A percentile compares a stretch with the other conserved stretches of the same genome.
These are phyloP conservation scores for Hortiboletus flavorubellus DNA, from an alignment of 768 basidiomycete species.

Conservation along the genomic window DNA sequence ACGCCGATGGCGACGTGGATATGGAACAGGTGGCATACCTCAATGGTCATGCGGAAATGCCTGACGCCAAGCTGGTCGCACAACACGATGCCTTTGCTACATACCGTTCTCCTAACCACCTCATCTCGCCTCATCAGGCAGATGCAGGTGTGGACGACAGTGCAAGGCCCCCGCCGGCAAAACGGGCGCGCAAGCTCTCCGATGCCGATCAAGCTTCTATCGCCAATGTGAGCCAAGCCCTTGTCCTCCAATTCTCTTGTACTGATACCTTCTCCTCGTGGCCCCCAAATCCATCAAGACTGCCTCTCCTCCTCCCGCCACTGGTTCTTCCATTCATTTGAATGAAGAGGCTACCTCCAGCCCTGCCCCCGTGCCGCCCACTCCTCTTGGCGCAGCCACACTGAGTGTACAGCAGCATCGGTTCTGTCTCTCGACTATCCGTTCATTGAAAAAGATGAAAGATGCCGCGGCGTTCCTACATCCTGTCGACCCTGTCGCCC, in stretches of 20 bases:
- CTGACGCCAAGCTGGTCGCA: slow-evolving; percentile 11
- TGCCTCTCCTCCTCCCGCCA: slow-evolving; percentile 70
- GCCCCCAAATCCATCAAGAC: slow-evolving; percentile 46
- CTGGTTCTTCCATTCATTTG: slow-evolving; percentile 36
- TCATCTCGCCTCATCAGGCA: slow-evolving; percentile 27
- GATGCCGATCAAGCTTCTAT: slow-evolving; percentile 74
- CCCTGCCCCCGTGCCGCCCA: slow-evolving; percentile 11
- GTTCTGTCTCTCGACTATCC: slow-evolving; percentile 73
- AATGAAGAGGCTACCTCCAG: slow-evolving; percentile 24
- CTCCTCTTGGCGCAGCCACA: slow-evolving; percentile 30
- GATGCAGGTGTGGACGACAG: slow-evolving; percentile 39
- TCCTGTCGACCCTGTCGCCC: slow-evolving; percentile 85
- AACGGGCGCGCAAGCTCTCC: slow-evolving; percentile 72
- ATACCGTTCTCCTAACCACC: slow-evolving; percentile 34
- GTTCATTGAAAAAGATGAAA: slow-evolving; percentile 81
- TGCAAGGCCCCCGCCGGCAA: slow-evolving; percentile 73
- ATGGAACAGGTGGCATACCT: slow-evolving; percentile 26
- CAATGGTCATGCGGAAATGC: slow-evolving; percentile 24
- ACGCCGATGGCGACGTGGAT: slow-evolving; percentile 30
- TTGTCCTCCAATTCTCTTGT: slow-evolving; percentile 50
- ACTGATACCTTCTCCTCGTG: slow-evolving; percentile 41
- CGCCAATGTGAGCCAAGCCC: slow-evolving; percentile 59
- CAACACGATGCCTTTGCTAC: slow-evolving; percentile 34
- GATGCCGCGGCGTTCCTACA: slow-evolving; percentile 77
- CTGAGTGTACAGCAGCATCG: slow-evolving; percentile 72